A percentile compares a stretch with the other conserved stretches of the same genome.
Conservation (phyloP, 192 early-diverging fungal genomes). For the Helicostylum pulchrum region DNA sequence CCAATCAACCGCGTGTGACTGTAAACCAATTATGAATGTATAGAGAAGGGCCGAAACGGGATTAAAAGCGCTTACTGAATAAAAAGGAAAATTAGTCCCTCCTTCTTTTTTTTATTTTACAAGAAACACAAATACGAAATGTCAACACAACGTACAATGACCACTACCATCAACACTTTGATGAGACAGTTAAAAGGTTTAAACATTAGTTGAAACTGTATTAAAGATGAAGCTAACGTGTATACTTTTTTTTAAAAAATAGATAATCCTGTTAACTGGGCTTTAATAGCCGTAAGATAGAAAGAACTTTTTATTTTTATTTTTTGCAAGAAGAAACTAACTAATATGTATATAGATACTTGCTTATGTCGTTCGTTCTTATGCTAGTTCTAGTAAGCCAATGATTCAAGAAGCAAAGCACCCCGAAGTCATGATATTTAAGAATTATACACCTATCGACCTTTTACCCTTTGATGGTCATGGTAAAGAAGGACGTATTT, state of each 20-base stretch:
- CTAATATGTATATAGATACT: conserved; percentile 17
- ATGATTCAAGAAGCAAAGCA: conserved; percentile 33
- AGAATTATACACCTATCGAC: conserved; percentile 76
- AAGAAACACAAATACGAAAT: not conserved
- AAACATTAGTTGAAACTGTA: not conserved
- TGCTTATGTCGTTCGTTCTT: conserved; percentile 53
- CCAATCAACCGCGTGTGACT: no score
- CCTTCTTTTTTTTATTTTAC: no score
- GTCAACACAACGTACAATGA: not conserved
- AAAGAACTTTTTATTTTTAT: not conserved
- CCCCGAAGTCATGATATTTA: conserved; percentile 60
- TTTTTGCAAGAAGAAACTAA: not conserved
- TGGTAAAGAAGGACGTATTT: conserved; percentile 59
- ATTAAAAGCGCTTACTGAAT: no score
- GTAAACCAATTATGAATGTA: no score
- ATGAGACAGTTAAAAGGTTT: not conserved
- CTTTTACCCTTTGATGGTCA: conserved; percentile 71
- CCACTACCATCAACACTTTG: not conserved
- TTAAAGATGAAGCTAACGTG: not conserved
- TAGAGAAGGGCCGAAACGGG: no score
- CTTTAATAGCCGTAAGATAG: conserved; percentile 44
- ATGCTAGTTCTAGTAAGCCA: conserved; percentile 33
- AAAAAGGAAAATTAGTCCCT: no score
- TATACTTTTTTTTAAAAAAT: not conserved
- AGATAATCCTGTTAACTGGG: conserved; percentile 70